Percentiles rank a stretch among this genome's conserved stretches.
Conservation (phyloP, 2,329 filamentous ascomycete genomes). For the Ramularia endophylla region DNA sequence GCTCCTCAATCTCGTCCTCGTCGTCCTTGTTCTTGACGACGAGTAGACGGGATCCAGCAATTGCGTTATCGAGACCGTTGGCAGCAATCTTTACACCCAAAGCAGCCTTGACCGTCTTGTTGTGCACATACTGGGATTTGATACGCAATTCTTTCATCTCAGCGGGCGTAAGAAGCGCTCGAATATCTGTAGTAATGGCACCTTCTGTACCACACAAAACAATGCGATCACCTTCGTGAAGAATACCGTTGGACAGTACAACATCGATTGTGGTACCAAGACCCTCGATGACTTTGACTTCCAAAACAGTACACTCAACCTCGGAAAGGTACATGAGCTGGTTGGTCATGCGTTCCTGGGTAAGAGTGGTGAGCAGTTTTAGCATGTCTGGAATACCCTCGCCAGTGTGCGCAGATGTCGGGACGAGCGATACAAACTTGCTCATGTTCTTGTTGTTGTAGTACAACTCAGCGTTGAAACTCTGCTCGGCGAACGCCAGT, state of each 20-base stretch:
- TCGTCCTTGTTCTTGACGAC: slow-evolving; percentile 94
- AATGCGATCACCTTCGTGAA: slow-evolving; percentile 89
- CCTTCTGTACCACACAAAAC: slow-evolving; percentile 96
- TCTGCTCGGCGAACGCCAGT: slow-evolving; percentile 88
- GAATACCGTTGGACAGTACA: slow-evolving; percentile 89
- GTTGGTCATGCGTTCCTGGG: slow-evolving; percentile 95
- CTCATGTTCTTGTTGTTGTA: slow-evolving; percentile 99
- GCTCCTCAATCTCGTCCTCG: slow-evolving; percentile 66
- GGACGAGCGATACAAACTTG: slow-evolving; percentile 88
- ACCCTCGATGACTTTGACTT: slow-evolving; percentile 98
- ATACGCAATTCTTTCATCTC: slow-evolving; percentile 90
- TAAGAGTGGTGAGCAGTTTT: slow-evolving; percentile 86
- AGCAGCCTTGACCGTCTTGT: slow-evolving; percentile 98
- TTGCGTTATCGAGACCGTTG: slow-evolving; percentile 90
- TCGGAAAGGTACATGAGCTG: slow-evolving; percentile 98
- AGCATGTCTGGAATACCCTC: slow-evolving; percentile 99
- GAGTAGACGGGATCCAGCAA: slow-evolving; percentile 89
- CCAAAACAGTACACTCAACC: slow-evolving; percentile 93
- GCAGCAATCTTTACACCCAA: slow-evolving; percentile 98
- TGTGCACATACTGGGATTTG: slow-evolving; percentile 95
- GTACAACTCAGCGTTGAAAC: slow-evolving; percentile 95
- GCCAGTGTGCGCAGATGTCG: slow-evolving; percentile 96
- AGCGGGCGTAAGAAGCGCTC: slow-evolving; percentile 87
- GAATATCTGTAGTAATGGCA: slow-evolving; percentile 88
- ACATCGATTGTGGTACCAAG: slow-evolving; percentile 99